phyloP scores from a whole-genome alignment of 306 rosid genomes.

The Cicer pinnatifidum region DNA sequence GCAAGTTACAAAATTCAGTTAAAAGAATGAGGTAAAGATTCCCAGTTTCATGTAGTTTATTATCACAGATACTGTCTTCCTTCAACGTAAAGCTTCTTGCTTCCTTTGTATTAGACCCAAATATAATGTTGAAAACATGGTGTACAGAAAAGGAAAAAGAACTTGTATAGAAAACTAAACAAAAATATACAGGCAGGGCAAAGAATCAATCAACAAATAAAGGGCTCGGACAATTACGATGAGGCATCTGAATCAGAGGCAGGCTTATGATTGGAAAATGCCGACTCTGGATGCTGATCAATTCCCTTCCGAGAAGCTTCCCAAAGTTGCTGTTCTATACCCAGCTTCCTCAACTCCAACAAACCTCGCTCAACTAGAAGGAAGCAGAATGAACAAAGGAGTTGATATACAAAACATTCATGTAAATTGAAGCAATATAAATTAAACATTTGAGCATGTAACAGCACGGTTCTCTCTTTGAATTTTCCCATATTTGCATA shows the following conservation, averaged over 20 bases:
- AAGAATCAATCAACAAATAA: conserved; percentile 45
- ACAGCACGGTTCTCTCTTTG: conserved; percentile 1
- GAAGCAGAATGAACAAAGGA: conserved; percentile 33
- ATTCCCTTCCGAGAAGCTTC: conserved; percentile 95
- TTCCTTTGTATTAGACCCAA: conserved; percentile 38
- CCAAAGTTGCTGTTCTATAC: conserved; percentile 94
- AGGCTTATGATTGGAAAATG: conserved; percentile 60
- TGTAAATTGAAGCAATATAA: conserved; percentile 28
- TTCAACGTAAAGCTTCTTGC: conserved; percentile 23
- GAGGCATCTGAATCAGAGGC: conserved; percentile 60
- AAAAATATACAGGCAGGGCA: conserved; percentile 39
- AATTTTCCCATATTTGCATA: conserved; percentile 9
- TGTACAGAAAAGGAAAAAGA: conserved; percentile 19
- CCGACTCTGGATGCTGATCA: conserved; percentile 57
- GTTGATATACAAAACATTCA: conserved; percentile 33
- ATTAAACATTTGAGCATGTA: conserved; percentile 6
- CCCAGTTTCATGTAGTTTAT: background rate
- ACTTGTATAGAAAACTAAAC: conserved; percentile 35
- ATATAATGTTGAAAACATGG: conserved; percentile 37
- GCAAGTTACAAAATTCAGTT: conserved; percentile 37
- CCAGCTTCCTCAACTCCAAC: conserved; percentile 88
- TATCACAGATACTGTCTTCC: conserved; percentile 29
- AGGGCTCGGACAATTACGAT: conserved; percentile 42
- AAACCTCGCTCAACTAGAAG: conserved; percentile 88
- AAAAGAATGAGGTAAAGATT: conserved; percentile 42